A percentile compares a stretch with the other conserved stretches of the same genome.
These are phyloP conservation scores for Ceratonia siliqua DNA, from an alignment of 306 rosid genomes.

Conservation along the genomic window DNA sequence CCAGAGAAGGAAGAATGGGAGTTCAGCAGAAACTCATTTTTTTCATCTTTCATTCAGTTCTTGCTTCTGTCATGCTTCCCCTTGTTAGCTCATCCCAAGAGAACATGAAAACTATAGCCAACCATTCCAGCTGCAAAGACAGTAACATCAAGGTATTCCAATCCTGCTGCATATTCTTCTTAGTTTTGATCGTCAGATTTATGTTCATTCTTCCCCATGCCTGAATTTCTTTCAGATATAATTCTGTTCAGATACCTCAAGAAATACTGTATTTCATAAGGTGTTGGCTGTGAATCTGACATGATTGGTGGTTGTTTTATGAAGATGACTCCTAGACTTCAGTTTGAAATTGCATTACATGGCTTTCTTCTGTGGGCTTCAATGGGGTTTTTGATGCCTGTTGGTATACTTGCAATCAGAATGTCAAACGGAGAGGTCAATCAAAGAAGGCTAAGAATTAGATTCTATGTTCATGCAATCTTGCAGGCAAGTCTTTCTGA, in stretches of 20 bases:
- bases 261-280: background rate
- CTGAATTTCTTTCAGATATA: background rate
- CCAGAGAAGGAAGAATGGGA: constrained; percentile 40
- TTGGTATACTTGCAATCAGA: constrained; percentile 68
- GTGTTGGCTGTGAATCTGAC: constrained; percentile 10
- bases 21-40: constrained; percentile 37
- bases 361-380: constrained; percentile 86
- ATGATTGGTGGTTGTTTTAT: background rate
- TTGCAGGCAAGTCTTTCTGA: constrained; percentile 59
- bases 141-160: constrained; percentile 46
- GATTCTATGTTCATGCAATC: constrained; percentile 63
- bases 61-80: constrained; percentile 43
- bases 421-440: constrained; percentile 57
- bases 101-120: constrained; percentile 30
- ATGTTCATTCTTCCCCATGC: background rate
- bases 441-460: constrained; percentile 58
- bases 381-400: constrained; percentile 81
- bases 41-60: constrained; percentile 43
- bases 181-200: background rate
- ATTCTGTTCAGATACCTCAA: too few relatives aligned
- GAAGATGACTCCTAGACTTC: constrained; percentile 54
- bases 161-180: background rate
- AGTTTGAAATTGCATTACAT: constrained; percentile 59
- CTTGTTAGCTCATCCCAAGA: constrained; percentile 49
- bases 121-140: constrained; percentile 30